Base-by-base conservation (phyloP, 768 basidiomycete genomes). In the Chalciporus chontae region DNA sequence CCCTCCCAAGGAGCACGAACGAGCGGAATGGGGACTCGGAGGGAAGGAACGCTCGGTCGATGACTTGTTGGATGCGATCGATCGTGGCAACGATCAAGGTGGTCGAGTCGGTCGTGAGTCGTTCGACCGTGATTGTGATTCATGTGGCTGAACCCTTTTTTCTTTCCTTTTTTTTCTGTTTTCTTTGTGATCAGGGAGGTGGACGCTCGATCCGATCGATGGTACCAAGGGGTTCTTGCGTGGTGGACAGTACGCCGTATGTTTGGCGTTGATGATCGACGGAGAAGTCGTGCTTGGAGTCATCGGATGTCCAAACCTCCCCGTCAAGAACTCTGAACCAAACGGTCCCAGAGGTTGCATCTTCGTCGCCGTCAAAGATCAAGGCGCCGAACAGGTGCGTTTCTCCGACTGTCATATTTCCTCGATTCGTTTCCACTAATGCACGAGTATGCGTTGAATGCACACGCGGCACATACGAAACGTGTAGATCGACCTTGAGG, bases 171-270 rank as follows among this genome's bases (percentile, higher is more conserved):
- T n/a, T n/a, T n/a, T n/a, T n/a, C n/a, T n/a, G n/a, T n/a, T n/a
- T n/a, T n/a, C n/a, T n/a, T 15, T 34, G 24, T 53, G 15, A 55
- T 8, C 41, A 89, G 88, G 87, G 23, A 84, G 88, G 76, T 92
- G 90, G 90, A 88, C 87, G 1, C 80, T 90, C 44, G 88, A 90
- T 65, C 87, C 90, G 44, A 92, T 96, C 50, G 93, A 95, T 67
- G 94, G 94, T 7, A 96, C 93, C 8, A 92, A 91, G 63, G 94
- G 93, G 1, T 94, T 96, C 74, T 75, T 95, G 18, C 81, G 94
- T 4, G 91, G 91, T 4, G 91, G 87, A 50, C 94, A 96, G 67
- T 96, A 92, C 63, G 93, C 93, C 5, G 90, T 96, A 17, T 95
- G 94, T 66, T 70, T 96, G 9, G 86, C 92, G 0, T 73, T 96